A percentile compares a stretch with the other conserved stretches of the same genome.
Evolutionary conservation across 202 grass and related monocot species (phyloP).

Genomic region (Dendrocalamus latiflorus): DNA sequence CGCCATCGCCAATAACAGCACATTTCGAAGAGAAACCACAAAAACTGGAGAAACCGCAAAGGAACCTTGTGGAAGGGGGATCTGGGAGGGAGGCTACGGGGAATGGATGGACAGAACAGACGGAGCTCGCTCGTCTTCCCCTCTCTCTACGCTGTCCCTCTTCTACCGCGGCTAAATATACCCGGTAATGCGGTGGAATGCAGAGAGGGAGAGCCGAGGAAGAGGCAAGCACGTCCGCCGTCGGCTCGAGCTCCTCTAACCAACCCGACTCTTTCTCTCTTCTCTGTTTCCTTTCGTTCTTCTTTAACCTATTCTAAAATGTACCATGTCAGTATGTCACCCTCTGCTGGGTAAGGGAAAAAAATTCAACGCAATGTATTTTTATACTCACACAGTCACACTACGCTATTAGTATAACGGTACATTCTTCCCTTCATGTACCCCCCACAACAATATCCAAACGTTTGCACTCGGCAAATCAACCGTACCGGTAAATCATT

Average conservation of each 20-base stretch:
- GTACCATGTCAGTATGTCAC: no score
- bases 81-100: constrained; percentile 19
- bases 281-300: neutral
- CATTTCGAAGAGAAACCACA: neutral
- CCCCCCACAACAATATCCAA: neutral
- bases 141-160: constrained; percentile 6
- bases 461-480: no score
- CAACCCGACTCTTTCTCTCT: neutral
- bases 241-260: constrained; percentile 25
- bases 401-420: neutral
- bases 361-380: neutral
- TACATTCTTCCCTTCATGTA: neutral
- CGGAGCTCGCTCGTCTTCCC: neutral
- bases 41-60: constrained; percentile 6
- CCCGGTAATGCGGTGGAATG: constrained; percentile 42
- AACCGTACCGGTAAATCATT: neutral
- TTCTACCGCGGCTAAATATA: constrained; percentile 33
- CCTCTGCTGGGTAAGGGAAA: no score
- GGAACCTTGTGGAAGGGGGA: constrained; percentile 26
- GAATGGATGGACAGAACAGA: constrained; percentile 14
- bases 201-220: constrained; percentile 25
- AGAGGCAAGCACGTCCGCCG: constrained; percentile 45
- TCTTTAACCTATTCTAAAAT: constrained; percentile 14
- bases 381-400: neutral
- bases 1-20: neutral